phyloP scores from a whole-genome alignment of 148 eudicot genomes.

The Rhododendron griersonianum region DNA sequence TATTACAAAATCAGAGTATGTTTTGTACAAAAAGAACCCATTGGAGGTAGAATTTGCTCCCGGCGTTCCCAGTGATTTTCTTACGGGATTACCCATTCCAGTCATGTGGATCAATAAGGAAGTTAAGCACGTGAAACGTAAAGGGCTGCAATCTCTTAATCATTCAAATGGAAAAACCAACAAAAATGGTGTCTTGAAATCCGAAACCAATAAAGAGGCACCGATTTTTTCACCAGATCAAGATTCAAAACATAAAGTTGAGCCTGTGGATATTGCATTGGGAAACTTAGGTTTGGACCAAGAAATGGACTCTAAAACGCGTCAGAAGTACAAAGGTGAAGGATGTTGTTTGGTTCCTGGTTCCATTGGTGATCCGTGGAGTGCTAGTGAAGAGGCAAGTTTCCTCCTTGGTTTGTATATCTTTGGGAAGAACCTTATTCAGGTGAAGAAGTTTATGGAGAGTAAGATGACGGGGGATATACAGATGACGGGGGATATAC shows the following conservation, averaged over 20 bases:
- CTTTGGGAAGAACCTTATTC: constrained; percentile 66
- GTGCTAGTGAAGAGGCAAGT: constrained; percentile 49
- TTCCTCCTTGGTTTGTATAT: constrained; percentile 75
- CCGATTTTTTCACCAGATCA: background rate
- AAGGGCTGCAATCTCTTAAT: constrained; percentile 5
- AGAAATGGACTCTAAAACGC: constrained; percentile 6
- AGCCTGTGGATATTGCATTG: constrained; percentile 1
- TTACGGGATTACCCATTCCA: constrained; percentile 53
- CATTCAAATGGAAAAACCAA: background rate
- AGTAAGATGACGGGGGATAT: constrained; percentile 52
- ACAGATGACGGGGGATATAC: constrained; percentile 44
- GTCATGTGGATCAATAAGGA: constrained; percentile 37
- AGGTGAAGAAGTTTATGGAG: constrained; percentile 48
- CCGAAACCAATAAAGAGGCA: constrained; percentile 10
- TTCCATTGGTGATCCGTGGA: constrained; percentile 36
- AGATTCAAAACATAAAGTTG: constrained; percentile 3
- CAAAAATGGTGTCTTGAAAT: constrained; percentile 11
- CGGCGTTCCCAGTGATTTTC: constrained; percentile 23
- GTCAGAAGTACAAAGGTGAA: constrained; percentile 8
- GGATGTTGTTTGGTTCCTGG: constrained; percentile 50
- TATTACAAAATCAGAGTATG: constrained; percentile 20
- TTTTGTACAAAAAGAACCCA: constrained; percentile 16
- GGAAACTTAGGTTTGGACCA: background rate
- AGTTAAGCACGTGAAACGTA: constrained; percentile 10
- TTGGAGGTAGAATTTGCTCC: constrained; percentile 10